A percentile compares a stretch with the other conserved stretches of the same genome.
Evolutionary conservation across 305 asterid species (phyloP).

Genomic region (Solanum aculeatissimum): DNA sequence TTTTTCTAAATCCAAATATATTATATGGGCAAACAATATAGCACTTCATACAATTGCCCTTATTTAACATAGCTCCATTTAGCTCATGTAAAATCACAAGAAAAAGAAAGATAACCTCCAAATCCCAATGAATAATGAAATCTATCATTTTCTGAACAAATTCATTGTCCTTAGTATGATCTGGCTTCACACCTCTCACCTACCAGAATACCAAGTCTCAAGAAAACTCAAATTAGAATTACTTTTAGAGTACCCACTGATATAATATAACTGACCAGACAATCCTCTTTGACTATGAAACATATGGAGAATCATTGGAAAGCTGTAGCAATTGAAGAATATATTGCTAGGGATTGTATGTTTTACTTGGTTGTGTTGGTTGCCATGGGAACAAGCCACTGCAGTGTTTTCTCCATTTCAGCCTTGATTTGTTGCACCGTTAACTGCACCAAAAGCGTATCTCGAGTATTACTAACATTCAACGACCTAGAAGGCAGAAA

Average conservation of each 20-base stretch:
- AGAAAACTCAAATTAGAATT: not conserved
- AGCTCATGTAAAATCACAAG: not conserved
- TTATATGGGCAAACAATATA: not conserved
- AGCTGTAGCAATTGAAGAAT: not conserved
- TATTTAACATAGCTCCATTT: not conserved
- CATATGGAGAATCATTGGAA: not conserved
- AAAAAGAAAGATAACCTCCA: not conserved
- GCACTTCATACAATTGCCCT: not conserved
- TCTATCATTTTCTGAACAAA: not conserved
- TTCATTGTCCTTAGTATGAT: not conserved
- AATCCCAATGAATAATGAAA: not conserved
- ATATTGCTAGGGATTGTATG: not conserved
- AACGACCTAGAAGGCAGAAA: conserved; percentile 1
- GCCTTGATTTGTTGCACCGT: conserved; percentile 63
- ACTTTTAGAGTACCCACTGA: not conserved
- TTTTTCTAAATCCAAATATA: not conserved
- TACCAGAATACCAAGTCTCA: not conserved
- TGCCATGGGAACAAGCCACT: conserved; percentile 95
- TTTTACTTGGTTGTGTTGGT: conserved; percentile 87
- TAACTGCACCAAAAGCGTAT: conserved; percentile 10
- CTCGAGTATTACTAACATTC: not conserved
- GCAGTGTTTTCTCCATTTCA: conserved; percentile 91
- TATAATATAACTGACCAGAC: not conserved
- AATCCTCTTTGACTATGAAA: not conserved
- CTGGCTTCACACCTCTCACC: not conserved